A percentile compares a stretch with the other conserved stretches of the same genome.
Conservation (phyloP, 768 basidiomycete species). For the Suillus spraguei region DNA sequence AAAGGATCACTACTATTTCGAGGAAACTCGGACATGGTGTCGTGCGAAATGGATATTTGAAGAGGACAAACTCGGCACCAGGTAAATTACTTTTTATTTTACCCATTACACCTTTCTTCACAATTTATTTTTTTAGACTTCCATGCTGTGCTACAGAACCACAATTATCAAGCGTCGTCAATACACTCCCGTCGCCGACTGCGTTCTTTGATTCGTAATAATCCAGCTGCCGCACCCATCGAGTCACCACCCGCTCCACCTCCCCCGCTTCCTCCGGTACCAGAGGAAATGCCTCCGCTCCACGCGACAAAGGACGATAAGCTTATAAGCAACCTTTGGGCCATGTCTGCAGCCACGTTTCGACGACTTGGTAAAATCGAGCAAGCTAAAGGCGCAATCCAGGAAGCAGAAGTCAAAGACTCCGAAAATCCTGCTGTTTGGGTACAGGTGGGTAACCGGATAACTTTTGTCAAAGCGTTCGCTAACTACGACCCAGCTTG, state of each 20-base stretch:
- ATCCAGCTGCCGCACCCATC: slow-evolving; percentile 30
- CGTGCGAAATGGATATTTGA: slow-evolving; percentile 52
- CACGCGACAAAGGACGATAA: slow-evolving; percentile 58
- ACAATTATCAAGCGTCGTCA: slow-evolving; percentile 73
- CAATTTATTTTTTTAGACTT: slow-evolving; percentile 57
- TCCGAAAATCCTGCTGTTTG: slow-evolving; percentile 88
- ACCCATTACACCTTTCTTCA: not conserved
- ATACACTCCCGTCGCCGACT: slow-evolving; percentile 78
- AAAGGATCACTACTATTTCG: slow-evolving; percentile 73
- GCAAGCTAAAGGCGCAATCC: slow-evolving; percentile 87
- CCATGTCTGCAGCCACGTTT: slow-evolving; percentile 94
- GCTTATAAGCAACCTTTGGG: slow-evolving; percentile 85
- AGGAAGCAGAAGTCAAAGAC: slow-evolving; percentile 91
- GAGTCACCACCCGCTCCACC: slow-evolving; percentile 40
- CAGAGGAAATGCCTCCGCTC: slow-evolving; percentile 34
- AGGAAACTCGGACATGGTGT: slow-evolving; percentile 77
- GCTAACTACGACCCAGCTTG: slow-evolving; percentile 52
- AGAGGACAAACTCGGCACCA: slow-evolving; percentile 68
- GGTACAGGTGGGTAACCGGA: slow-evolving; percentile 73
- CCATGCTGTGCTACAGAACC: slow-evolving; percentile 61
- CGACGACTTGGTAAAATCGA: slow-evolving; percentile 87
- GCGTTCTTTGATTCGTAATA: slow-evolving; percentile 45
- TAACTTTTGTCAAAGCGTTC: not conserved
- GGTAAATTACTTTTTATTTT: slow-evolving; percentile 42
- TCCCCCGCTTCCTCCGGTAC: slow-evolving; percentile 36